Evolutionary conservation across 441 rosid species (phyloP).

Genomic region (Populus hybrid): DNA sequence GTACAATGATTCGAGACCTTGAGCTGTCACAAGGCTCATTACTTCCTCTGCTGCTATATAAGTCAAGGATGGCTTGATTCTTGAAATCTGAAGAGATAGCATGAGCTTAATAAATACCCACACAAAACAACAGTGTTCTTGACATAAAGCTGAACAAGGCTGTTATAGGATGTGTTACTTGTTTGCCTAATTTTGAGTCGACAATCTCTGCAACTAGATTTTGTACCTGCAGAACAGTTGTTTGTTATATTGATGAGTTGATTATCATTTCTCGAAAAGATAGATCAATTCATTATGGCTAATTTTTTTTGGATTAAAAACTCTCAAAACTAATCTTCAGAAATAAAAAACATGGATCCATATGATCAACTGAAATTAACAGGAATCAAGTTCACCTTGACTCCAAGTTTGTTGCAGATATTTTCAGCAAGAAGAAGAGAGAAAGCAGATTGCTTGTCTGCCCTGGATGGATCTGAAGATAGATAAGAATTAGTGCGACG

Average conservation of each 20-base stretch:
- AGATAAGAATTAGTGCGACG: conserved; percentile 15
- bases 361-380: not conserved
- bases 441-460: conserved; percentile 88
- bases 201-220: too few relatives aligned
- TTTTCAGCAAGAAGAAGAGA: conserved; percentile 93
- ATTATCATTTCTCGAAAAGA: not conserved
- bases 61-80: conserved; percentile 81
- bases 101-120: conserved; percentile 11
- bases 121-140: not conserved
- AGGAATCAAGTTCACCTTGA: conserved; percentile 46
- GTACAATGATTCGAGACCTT: conserved; percentile 49
- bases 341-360: conserved; percentile 7
- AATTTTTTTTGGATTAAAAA: not conserved
- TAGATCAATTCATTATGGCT: not conserved
- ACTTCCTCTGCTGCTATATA: conserved; percentile 95
- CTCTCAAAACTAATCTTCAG: conserved; percentile 8
- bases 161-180: conserved; percentile 41
- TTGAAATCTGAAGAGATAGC: conserved; percentile 53
- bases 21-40: conserved; percentile 98
- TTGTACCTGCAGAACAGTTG: too few relatives aligned
- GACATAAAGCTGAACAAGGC: conserved; percentile 16
- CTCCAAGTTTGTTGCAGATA: conserved; percentile 81
- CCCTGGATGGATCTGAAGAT: conserved; percentile 76
- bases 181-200: too few relatives aligned
- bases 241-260: too few relatives aligned